Base-by-base conservation (phyloP, 2,329 filamentous ascomycete genomes). In the Aureobasidium sp. region DNA sequence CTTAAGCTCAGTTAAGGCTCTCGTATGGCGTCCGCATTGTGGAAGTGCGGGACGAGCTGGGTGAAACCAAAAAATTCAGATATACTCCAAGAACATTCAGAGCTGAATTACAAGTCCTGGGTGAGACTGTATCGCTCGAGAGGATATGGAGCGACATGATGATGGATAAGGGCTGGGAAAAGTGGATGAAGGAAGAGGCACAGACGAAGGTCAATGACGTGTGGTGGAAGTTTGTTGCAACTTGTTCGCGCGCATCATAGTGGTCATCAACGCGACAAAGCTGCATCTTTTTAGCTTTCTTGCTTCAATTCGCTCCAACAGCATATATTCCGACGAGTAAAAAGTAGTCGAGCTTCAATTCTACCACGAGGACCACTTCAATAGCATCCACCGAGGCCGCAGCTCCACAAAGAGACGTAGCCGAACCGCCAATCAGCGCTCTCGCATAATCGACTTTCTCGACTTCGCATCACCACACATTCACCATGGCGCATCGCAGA, bases 401-500 rank as follows among this genome's bases (percentile, higher is more conserved):
- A 20, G 34, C 34, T 37, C 13, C 34, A 37, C 34, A 37, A 37
- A 34, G 24, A 46, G 20, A 3, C 43, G 27, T 13, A 5, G 6
- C 41, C 20, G 20, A 5, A 27, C 43, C n/a, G 15, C 51, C 51
- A 41, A 41, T 29, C 51, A 29, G 3, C 34, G 20, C 37, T 9
- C 24, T 41, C 36, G 51, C 34, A 41, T 41, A 27, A 43, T 39
- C 51, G 20, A 10, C 37, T 13, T 32, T 8, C 52, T 10, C 24
- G 34, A 41, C 34, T 12, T 39, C 12, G 24, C 51, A n/a, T 20
- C 2, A 5, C 8, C 20, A 57, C 41, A 57, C 53, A 26, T 20
- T 4, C n/a, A 24, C 24, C 36, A 63, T 63, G 61, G 51, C 61
- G 1, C 70, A 73, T 63, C 76, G 76, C 47, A 73, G 78, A 68